Evolutionary conservation across 1,284 basidiomycete genomes (phyloP).

Genomic region (Ustilago curta): DNA sequence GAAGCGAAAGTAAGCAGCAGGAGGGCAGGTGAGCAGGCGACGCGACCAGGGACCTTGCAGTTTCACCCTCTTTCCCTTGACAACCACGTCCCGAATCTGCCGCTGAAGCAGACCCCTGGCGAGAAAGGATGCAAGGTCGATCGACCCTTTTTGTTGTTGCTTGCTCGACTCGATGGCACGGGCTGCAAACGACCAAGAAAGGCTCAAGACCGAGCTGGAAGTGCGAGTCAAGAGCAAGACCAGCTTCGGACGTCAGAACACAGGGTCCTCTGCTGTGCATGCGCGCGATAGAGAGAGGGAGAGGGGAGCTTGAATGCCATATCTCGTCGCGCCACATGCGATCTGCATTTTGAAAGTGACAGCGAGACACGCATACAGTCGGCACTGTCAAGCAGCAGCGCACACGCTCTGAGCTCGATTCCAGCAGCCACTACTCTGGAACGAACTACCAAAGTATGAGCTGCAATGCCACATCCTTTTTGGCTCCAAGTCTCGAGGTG

Average conservation of each 20-base stretch:
- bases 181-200: not conserved
- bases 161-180: not conserved
- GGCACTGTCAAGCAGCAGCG: not conserved
- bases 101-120: no score
- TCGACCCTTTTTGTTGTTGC: not conserved
- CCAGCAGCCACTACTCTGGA: not conserved
- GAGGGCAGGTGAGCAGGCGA: not conserved
- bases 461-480: no score
- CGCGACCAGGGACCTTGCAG: not conserved
- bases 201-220: not conserved
- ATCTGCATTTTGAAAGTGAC: conserved; percentile 31
- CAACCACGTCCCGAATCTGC: not conserved
- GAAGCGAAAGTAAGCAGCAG: not conserved
- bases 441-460: no score
- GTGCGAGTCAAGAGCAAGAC: not conserved
- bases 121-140: not conserved
- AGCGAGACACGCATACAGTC: conserved; percentile 19
- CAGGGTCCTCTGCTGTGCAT: not conserved
- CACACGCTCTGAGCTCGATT: conserved; percentile 4
- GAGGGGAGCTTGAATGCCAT: conserved; percentile 5
- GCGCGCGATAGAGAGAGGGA: not conserved
- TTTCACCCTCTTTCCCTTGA: not conserved
- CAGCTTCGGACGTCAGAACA: not conserved
- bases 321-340: conserved; percentile 15
- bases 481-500: no score